Conservation (phyloP, 192 early-diverging fungal species). For the Paraglomus occultum region DNA sequence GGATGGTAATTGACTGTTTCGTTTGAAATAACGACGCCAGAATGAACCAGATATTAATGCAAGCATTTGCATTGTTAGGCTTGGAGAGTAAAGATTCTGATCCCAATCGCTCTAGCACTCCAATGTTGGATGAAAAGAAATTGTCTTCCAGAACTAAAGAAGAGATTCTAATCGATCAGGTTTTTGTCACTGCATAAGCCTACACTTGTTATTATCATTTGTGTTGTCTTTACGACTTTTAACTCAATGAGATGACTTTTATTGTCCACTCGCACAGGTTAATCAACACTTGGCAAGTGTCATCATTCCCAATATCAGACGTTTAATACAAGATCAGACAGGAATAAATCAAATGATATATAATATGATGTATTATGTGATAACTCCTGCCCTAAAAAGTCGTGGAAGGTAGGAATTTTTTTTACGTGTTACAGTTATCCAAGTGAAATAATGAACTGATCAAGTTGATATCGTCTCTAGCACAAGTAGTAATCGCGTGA, state of each 20-base stretch:
- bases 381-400: constrained; percentile 66
- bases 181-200: constrained; percentile 28
- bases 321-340: constrained; percentile 74
- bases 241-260: background rate
- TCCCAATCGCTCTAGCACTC: background rate
- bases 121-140: constrained; percentile 30
- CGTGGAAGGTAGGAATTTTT: constrained; percentile 40
- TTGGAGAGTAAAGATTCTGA: constrained; percentile 8
- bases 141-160: constrained; percentile 59
- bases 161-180: constrained; percentile 64
- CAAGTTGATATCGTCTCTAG: constrained; percentile 3
- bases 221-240: background rate
- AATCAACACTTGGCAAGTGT: constrained; percentile 43
- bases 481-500: constrained; percentile 37
- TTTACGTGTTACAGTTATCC: background rate
- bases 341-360: constrained; percentile 56
- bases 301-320: constrained; percentile 68
- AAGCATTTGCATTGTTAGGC: background rate
- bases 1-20: constrained; percentile 28
- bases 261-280: constrained; percentile 29
- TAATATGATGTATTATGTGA: constrained; percentile 83
- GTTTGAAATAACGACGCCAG: background rate
- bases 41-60: too few species aligned
- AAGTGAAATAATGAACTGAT: background rate
- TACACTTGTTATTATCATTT: constrained; percentile 29